A percentile compares a stretch with the other conserved stretches of the same genome.
These are phyloP conservation scores for Candida anutae DNA, from an alignment of 1,139 yeast species.

Conservation along the genomic window DNA sequence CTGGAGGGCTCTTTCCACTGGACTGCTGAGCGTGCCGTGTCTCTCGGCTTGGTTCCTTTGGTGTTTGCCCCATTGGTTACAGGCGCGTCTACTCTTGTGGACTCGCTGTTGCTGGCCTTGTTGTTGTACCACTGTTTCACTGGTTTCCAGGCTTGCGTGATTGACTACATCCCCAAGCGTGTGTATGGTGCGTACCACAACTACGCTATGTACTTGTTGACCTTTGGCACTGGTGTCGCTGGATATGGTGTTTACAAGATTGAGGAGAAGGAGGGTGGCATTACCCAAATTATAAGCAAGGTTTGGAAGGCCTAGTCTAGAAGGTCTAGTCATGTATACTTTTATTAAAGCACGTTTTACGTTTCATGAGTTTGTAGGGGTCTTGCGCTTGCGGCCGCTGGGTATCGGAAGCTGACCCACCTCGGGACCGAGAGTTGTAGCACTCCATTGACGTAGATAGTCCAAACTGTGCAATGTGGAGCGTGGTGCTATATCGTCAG, in stretches of 20 bases:
- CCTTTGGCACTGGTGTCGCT: conserved; percentile 55
- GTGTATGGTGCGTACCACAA: conserved; percentile 63
- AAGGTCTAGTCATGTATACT: no score
- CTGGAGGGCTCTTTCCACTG: conserved; percentile 66
- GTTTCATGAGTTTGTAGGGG: no score
- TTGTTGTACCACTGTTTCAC: conserved; percentile 58
- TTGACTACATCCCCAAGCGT: conserved; percentile 69
- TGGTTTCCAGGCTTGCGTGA: conserved; percentile 72
- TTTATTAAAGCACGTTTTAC: no score
- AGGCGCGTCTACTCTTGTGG: conserved; percentile 46
- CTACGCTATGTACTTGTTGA: conserved; percentile 53
- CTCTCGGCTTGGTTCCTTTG: conserved; percentile 57
- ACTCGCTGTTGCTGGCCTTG: conserved; percentile 48
- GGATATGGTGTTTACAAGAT: conserved; percentile 62
- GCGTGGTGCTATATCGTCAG: no score
- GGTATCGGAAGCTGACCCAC: no score
- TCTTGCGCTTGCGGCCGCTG: no score
- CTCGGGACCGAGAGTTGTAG: no score
- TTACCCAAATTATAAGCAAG: conserved; percentile 26
- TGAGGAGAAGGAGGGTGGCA: conserved; percentile 52
- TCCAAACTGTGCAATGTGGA: no score
- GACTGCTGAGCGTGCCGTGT: conserved; percentile 56
- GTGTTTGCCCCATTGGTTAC: conserved; percentile 55
- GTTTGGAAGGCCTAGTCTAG: conserved; percentile 29
- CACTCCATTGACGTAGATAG: no score